Conservation (phyloP, 2,329 filamentous ascomycete species). For the Tolypocladium cylindrosporum region DNA sequence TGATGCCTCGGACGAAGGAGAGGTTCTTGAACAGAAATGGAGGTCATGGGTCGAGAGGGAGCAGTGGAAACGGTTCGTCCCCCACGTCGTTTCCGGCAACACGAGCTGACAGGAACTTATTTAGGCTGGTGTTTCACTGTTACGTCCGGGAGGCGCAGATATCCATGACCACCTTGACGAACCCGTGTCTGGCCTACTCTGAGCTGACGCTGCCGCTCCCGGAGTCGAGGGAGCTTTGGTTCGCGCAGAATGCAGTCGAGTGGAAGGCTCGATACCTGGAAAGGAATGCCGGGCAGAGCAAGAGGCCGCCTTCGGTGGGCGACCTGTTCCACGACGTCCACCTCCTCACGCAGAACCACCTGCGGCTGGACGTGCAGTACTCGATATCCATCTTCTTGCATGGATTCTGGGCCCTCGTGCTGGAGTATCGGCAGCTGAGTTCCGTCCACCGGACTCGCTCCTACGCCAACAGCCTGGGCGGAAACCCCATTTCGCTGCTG, state of each 20-base stretch:
- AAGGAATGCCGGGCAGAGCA: conserved; percentile 23
- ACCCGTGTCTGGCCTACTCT: conserved; percentile 57
- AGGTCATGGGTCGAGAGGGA: conserved; percentile 52
- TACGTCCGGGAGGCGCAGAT: conserved; percentile 57
- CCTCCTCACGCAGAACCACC: conserved; percentile 36
- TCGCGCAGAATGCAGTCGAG: conserved; percentile 48
- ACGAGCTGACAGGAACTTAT: neutral
- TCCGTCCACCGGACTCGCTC: conserved; percentile 36
- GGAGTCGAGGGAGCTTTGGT: conserved; percentile 52
- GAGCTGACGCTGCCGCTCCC: conserved; percentile 60
- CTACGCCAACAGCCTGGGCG: conserved; percentile 29
- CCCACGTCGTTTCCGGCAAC: neutral
- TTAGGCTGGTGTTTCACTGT: conserved; percentile 51
- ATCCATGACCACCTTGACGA: conserved; percentile 56
- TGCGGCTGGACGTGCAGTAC: conserved; percentile 44
- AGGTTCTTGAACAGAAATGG: conserved; percentile 55
- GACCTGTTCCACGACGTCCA: conserved; percentile 49
- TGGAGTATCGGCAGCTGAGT: conserved; percentile 54
- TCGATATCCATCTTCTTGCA: conserved; percentile 53
- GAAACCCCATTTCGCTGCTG: conserved; percentile 34
- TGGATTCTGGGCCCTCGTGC: conserved; percentile 54
- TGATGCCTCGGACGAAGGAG: conserved; percentile 42
- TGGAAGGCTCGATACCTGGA: conserved; percentile 55
- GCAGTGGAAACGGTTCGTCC: conserved; percentile 49
- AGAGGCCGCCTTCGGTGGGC: conserved; percentile 38